These are phyloP conservation scores for Magnolia changhungtana DNA, from an alignment of 164 flowering plant species.

Conservation along the genomic window DNA sequence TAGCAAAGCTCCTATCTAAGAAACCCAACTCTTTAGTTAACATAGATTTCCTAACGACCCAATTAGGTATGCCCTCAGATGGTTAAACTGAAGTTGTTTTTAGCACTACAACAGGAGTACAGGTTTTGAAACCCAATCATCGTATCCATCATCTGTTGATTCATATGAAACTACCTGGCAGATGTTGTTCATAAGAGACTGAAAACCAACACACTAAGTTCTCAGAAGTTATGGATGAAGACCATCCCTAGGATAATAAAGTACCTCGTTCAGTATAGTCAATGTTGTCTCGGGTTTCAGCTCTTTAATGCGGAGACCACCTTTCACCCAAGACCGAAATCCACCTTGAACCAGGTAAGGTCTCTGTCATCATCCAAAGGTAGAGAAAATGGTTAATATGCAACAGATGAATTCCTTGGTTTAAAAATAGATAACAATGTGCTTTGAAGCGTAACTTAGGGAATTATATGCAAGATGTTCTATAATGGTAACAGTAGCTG, in stretches of 20 bases:
- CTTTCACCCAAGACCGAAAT: slow-evolving; percentile 69
- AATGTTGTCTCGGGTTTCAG: slow-evolving; percentile 82
- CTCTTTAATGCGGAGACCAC: slow-evolving; percentile 79
- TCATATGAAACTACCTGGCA: no score
- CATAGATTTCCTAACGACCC: no score
- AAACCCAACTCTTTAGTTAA: no score
- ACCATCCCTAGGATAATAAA: neutral
- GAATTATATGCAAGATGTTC: no score
- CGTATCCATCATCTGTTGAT: neutral
- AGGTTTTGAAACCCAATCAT: neutral
- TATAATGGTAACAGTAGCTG: no score
- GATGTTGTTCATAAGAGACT: no score
- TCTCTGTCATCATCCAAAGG: slow-evolving; percentile 39
- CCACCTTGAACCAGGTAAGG: slow-evolving; percentile 88
- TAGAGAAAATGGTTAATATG: neutral
- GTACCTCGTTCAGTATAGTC: slow-evolving; percentile 79
- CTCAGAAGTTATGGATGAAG: neutral
- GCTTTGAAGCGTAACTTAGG: neutral
- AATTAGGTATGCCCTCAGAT: no score
- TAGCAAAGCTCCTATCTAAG: no score
- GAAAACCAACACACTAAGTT: neutral
- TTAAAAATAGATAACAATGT: neutral
- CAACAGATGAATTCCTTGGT: neutral
- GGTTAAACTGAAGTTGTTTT: no score
- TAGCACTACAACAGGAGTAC: neutral